Percentiles rank a stretch among this genome's conserved stretches.
Evolutionary conservation across 257 asterid genomes (phyloP).

Genomic region (Solanum paucissectum): DNA sequence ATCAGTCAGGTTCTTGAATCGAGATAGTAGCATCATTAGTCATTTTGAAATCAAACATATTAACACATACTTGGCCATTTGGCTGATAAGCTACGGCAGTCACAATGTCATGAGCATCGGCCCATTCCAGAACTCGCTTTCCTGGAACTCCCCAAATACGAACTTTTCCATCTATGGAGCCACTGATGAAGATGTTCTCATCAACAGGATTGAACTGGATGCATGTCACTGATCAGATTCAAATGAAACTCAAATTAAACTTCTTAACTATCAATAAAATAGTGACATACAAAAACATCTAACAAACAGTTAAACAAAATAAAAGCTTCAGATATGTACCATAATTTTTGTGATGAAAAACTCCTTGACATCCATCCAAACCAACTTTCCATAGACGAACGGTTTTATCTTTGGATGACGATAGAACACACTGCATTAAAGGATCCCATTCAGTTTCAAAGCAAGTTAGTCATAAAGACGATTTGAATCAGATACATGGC

Average conservation of each 20-base stretch:
- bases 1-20: background rate
- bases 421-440: constrained; percentile 53
- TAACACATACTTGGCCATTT: constrained; percentile 44
- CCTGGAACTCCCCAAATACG: constrained; percentile 62
- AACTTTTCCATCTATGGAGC: constrained; percentile 80
- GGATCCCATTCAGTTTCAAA: background rate
- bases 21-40: background rate
- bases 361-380: constrained; percentile 39
- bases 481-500: background rate
- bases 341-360: constrained; percentile 58
- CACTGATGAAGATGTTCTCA: constrained; percentile 62
- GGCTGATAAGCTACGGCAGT: constrained; percentile 80
- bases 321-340: constrained; percentile 29
- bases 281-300: background rate
- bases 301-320: background rate
- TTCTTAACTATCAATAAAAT: background rate
- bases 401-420: constrained; percentile 69
- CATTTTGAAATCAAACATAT: background rate
- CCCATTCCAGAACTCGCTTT: constrained; percentile 66
- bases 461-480: background rate
- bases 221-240: constrained; percentile 53
- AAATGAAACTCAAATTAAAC: background rate
- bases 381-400: constrained; percentile 66
- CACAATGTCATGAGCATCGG: constrained; percentile 33
- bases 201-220: constrained; percentile 75